Percentiles rank a stretch among this genome's conserved stretches.
Evolutionary conservation across 805 yeast genomes (phyloP).

Genomic region (Cyberlindnera maclurae): DNA sequence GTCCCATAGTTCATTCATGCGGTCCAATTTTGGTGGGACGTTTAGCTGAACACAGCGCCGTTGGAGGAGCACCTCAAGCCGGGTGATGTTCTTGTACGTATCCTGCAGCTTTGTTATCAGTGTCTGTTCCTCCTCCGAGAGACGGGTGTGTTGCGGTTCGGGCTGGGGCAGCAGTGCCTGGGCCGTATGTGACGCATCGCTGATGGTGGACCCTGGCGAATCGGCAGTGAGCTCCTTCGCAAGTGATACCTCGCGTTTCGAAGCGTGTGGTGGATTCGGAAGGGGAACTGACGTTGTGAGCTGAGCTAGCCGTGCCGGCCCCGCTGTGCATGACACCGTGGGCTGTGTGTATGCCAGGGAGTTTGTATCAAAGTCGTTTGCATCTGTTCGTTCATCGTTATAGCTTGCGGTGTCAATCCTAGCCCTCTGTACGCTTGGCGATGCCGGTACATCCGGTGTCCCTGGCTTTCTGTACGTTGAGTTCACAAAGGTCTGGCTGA

Average conservation of each 20-base stretch:
- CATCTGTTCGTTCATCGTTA: conserved; percentile 18
- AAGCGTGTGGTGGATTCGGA: background rate
- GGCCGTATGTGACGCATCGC: conserved; percentile 9
- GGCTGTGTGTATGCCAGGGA: conserved; percentile 15
- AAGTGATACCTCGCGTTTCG: background rate
- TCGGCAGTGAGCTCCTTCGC: conserved; percentile 14
- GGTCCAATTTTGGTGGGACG: conserved; percentile 43
- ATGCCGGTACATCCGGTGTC: conserved; percentile 12
- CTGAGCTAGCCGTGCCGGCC: conserved; percentile 2
- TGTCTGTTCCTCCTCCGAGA: conserved; percentile 54
- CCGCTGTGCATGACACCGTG: conserved; percentile 2
- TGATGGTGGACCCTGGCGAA: conserved; percentile 17
- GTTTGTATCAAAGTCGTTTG: conserved; percentile 15
- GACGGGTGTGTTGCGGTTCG: conserved; percentile 4
- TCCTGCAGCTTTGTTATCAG: conserved; percentile 67
- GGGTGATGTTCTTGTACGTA: conserved; percentile 62
- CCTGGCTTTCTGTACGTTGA: conserved; percentile 9
- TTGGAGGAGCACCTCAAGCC: conserved; percentile 61
- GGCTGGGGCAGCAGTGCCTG: conserved; percentile 1
- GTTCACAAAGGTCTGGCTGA: conserved; percentile 15
- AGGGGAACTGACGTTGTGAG: background rate
- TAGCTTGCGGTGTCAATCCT: conserved; percentile 14
- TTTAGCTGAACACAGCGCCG: conserved; percentile 59
- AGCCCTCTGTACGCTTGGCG: conserved; percentile 11
- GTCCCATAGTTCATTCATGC: conserved; percentile 63